Evolutionary conservation across 768 basidiomycete genomes (phyloP), one percentile per base, ranked within the genome.

Genomic region (Coprinopsis sp.): DNA sequence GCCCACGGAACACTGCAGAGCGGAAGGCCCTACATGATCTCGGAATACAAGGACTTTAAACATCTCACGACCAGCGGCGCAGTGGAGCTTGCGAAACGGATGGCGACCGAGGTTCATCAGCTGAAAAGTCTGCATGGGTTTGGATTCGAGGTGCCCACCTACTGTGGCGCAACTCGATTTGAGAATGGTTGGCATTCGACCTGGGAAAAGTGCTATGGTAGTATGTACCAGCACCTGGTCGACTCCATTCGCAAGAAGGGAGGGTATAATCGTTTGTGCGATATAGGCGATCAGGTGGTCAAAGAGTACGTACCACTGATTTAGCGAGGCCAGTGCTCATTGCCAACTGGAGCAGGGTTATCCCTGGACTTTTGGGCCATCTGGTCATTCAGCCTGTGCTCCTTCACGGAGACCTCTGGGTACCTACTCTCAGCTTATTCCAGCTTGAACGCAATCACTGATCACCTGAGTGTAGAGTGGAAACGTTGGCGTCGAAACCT

Each of bases 351-450:
- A 11, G 34, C 31, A 90, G 87, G 39, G 82, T 84, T n/a, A 81
- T 90, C 55, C 86, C 88, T 2, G 75, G 74, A 54, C 68, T 91
- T 21, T 73, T 91, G 33, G 73, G 74, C 13, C 63, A 72, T 2
- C 64, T 90, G 43, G 59, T 62, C 10, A 71, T 87, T 24, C 62
- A 78, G 33, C 88, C 88, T 1, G 85, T 82, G 2, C 71, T 89
- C 18, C 59, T 89, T 8, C 88, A 91, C 51, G 88, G 88, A 1
- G 88, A 90, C 58, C 70, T 90, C 28, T 91, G 88, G 87, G 87
- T 84, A 61, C 44, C 77, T 49, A 10, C 27, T 23, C 13, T 8
- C 3, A 33, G 7, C 23, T 6, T 3, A 7, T 36, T 23, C 21
- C 8, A 30, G 8, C 12, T 33, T 45, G 31, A 25, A 11, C 31